Conservation (phyloP, 441 rosid genomes). For the Gossypium gossypioides region DNA sequence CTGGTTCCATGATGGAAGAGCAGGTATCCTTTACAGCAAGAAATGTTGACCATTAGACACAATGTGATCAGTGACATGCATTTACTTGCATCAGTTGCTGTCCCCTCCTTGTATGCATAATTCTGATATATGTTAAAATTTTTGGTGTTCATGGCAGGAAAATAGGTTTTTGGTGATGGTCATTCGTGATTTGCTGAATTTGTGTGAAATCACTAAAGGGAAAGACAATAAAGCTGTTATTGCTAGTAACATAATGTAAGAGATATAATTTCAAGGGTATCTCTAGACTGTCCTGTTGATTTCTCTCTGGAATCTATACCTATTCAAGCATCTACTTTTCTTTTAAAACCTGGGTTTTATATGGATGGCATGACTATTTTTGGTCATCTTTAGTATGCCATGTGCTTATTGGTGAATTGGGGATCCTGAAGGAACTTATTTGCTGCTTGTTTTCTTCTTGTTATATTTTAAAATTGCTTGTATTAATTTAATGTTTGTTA, state of each 20-base stretch:
- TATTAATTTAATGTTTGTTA: conserved; percentile 8
- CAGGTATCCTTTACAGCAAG: conserved; percentile 42
- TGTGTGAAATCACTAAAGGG: conserved; percentile 95
- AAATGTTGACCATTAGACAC: neutral
- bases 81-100: neutral
- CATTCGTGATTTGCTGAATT: conserved; percentile 85
- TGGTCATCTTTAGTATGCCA: neutral
- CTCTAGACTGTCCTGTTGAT: neutral
- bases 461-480: neutral
- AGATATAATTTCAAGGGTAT: conserved; percentile 7
- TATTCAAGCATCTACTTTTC: neutral
- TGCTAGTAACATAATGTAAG: conserved; percentile 99
- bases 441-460: neutral
- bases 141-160: conserved; percentile 48
- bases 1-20: conserved; percentile 98
- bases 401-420: neutral
- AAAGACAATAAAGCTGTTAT: conserved; percentile 98
- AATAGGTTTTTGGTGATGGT: conserved; percentile 98
- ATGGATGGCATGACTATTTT: neutral
- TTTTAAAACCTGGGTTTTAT: neutral
- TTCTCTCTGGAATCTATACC: neutral
- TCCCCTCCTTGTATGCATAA: neutral
- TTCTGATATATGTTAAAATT: neutral
- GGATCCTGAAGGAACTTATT: neutral
- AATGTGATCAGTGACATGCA: neutral